Base-by-base conservation (phyloP, 345 rosid genomes). In the Moricandia moricandioides region DNA sequence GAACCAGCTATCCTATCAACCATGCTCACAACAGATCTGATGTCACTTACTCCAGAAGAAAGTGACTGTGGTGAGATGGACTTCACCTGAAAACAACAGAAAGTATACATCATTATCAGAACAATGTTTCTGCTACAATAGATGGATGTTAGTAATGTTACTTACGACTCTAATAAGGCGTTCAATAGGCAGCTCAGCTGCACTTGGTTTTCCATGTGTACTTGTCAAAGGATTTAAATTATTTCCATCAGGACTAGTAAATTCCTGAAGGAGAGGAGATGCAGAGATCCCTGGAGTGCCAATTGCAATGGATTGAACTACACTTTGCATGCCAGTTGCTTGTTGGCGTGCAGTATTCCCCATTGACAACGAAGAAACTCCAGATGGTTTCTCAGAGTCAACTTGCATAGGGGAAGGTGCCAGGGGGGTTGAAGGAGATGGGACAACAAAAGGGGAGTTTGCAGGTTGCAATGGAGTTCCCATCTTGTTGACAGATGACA, bases 261-360 rank as follows among this genome's bases (percentile, higher is more conserved):
- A 84, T 84, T 95, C 99, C 59, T 88, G 89, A 57, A 92, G 94
- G 82, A 95, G 79, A 62, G 97, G 99, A 26, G 99, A 95, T 59
- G 97, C 96, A 26, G 98, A 92, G 76, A 90, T 92, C 81, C 98
- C 97, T 58, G 97, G 96, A 74, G 98, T 95, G 76, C 96, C 97
- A 67, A 92, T 95, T 70, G 99, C 97, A 78, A 89, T 93, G 66
- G 97, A 90, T 8, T 85, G 92, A 64, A 83, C 86, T 61, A 84
- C 80, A 60, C 89, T 82, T 81, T 84, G 88, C 39, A 80, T 72
- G 71, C 77, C 78, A 71, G 81, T 84, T 35, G 82, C 82, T 68
- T 86, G 97, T 66, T 86, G 96, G 65, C 86, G 86, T 65, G 81
- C 85, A 26, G 83, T 34, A 73, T 81, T 92, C 73, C 89, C 93